Base-by-base conservation (phyloP, 2,329 filamentous ascomycete genomes). In the Bertia moriformis region DNA sequence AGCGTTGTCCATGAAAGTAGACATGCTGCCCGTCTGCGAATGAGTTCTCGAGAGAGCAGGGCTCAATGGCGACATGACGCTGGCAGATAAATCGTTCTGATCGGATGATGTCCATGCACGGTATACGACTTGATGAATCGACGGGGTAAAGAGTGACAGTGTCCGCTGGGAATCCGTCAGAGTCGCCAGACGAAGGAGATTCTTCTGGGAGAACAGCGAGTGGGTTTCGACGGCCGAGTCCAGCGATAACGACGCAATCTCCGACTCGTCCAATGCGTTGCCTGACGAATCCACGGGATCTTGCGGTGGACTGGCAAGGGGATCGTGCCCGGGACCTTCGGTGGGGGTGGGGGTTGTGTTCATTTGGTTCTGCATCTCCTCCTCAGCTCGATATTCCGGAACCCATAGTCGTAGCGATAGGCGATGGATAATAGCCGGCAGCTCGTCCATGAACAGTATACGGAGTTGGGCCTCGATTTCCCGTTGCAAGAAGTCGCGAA, bases 381-480 rank as follows among this genome's bases (percentile, higher is more conserved):
- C 70, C 12, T 63, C 58, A 32, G 66, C 60, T 38, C 67, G 63
- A 46, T 72, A 71, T 45, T 80, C 75, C 0, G 73, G 70, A 14
- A 69, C 71, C 62, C 73, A 77, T 38, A 78, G 49, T 14, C 72
- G 66, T 41, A 79, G 55, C 1, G 74, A 79, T 19, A 81, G 56
- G 37, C 73, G 65, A 53, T 81, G 76, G 36, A 81, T 75, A 41
- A 80, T 80, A 4, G 74, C 73, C 2, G 76, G 76, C 4, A 81
- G 56, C 48, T 81, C 75, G 46, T 80, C 76, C 74, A 79, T 79
- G 47, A 81, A 75, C 38, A 80, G 51, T 14, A 74, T 67, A n/a
- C 76, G 67, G 38, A 81, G 55, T 51, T 80, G 76, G 13, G 63
- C 71, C 51, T 80, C 76, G 43, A 81, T 80, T 46, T 74, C 75